Conservation (phyloP, 352 stramenopile species). For the Thalassiosira allenii region DNA sequence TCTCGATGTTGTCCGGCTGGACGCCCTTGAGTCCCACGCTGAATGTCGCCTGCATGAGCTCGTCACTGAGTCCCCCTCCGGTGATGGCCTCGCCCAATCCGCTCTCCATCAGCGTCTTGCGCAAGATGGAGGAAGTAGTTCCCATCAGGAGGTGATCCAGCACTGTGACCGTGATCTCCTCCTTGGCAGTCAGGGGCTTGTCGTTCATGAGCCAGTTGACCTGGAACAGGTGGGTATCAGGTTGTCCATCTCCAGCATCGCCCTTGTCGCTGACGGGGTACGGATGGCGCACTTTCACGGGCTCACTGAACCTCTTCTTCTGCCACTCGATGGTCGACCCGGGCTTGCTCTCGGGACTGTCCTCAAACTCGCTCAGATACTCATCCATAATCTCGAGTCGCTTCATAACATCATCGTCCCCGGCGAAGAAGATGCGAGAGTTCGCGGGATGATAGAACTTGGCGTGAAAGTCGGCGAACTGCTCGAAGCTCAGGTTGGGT, state of each 20-base stretch:
- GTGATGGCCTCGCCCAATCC: conserved; percentile 86
- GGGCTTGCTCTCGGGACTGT: conserved; percentile 68
- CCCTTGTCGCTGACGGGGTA: conserved; percentile 62
- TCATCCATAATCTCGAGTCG: conserved; percentile 86
- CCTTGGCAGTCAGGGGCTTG: conserved; percentile 73
- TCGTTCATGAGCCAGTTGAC: conserved; percentile 90
- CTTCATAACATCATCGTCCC: conserved; percentile 84
- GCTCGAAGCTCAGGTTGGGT: conserved; percentile 88
- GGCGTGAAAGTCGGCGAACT: conserved; percentile 88
- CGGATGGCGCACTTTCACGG: conserved; percentile 60
- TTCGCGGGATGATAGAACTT: conserved; percentile 89
- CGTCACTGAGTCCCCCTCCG: conserved; percentile 86
- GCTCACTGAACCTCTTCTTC: conserved; percentile 74
- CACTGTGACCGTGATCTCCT: conserved; percentile 86
- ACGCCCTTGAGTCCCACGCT: conserved; percentile 88
- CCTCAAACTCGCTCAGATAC: conserved; percentile 87
- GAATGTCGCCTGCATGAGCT: conserved; percentile 88
- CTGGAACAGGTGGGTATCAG: conserved; percentile 86
- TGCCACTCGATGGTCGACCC: conserved; percentile 77
- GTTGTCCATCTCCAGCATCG: conserved; percentile 63
- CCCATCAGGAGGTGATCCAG: conserved; percentile 88
- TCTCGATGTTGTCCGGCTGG: conserved; percentile 71
- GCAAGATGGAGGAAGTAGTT: conserved; percentile 79
- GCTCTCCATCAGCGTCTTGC: conserved; percentile 86
- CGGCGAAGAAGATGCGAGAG: conserved; percentile 86